Base-by-base conservation (phyloP, 2,329 filamentous ascomycete species). In the Myriangium duriaei region DNA sequence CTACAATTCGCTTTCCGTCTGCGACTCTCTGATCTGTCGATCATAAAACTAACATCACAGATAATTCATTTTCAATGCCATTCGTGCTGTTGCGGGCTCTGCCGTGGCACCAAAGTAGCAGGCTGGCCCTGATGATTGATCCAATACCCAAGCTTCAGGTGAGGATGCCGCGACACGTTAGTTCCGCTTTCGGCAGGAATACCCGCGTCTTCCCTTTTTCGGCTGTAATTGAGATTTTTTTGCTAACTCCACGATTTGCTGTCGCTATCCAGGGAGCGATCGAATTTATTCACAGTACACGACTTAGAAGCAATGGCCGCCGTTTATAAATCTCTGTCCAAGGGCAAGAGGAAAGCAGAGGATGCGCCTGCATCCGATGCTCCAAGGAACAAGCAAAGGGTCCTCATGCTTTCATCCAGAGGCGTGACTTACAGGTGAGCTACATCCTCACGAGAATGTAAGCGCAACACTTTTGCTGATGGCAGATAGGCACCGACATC, bases 351-450 rank as follows among this genome's bases (percentile, higher is more conserved):
- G 5, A 43, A 45, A 28, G 47, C 50, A 33, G 51, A 51, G 7
- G 47, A 54, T 11, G 52, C 45, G 2, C 17, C 30, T 13, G 54
- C 39, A 16, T 43, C 50, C 28, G 37, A 38, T 33, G 52, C 51
- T 31, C 51, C 55, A 14, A 61, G 58, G 46, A 68, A 65, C 49
- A 56, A 59, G 43, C 66, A 69, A 49, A 63, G 86, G 52, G 82
- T 96, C 37, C 68, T 98, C 47, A 87, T 96, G 53, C 70, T 98
- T 50, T 91, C 84, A 16, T 95, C 87, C 15, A 72, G 91, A 65
- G 91, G 91, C 46, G 84, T 96, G 37, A 94, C 88, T 21, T 86
- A 83, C 62, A 74, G 81, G 80, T 86, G 64, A 43, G 66, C 33
- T 16, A n/a, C 9, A 37, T 26, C 21, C n/a, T n/a, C n/a, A n/a